These are phyloP conservation scores for Pyrenochaeta sp. DNA, from an alignment of 2,329 filamentous ascomycete genomes.

Conservation along the genomic window DNA sequence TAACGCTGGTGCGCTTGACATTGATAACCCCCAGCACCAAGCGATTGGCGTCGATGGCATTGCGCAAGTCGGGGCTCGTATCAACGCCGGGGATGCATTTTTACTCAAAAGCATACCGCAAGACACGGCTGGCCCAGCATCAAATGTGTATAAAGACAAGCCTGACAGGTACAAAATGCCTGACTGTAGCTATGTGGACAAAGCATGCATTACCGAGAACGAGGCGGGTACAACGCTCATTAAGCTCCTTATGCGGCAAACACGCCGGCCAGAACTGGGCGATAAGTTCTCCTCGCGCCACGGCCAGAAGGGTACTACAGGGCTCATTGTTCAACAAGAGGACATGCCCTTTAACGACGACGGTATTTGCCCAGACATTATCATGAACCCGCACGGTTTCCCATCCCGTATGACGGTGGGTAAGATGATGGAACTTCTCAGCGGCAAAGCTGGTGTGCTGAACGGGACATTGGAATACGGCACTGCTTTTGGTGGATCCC, in stretches of 20 bases:
- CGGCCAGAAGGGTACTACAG: conserved; percentile 97
- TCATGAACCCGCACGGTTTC: conserved; percentile 99
- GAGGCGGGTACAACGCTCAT: conserved; percentile 85
- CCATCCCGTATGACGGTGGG: conserved; percentile 99
- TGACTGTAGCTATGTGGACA: conserved; percentile 91
- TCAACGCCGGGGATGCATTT: conserved; percentile 83
- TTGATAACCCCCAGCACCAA: conserved; percentile 66
- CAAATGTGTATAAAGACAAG: conserved; percentile 70
- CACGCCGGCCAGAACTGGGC: conserved; percentile 89
- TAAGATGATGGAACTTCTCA: conserved; percentile 93
- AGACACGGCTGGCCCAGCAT: conserved; percentile 76
- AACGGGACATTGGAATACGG: conserved; percentile 89
- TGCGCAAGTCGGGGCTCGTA: conserved; percentile 82
- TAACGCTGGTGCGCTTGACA: conserved; percentile 47
- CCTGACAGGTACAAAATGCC: conserved; percentile 82
- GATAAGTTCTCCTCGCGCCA: conserved; percentile 99
- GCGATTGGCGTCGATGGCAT: conserved; percentile 87
- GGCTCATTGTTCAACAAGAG: conserved; percentile 94
- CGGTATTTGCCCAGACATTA: conserved; percentile 95
- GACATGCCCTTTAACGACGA: conserved; percentile 95
- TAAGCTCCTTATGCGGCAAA: conserved; percentile 97
- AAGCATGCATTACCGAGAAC: conserved; percentile 91
- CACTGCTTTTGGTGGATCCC: conserved; percentile 83
- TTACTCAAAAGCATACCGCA: conserved; percentile 88
- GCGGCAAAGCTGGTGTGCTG: conserved; percentile 91